Conservation (phyloP, 345 rosid genomes). For the Melaleuca alternifolia region DNA sequence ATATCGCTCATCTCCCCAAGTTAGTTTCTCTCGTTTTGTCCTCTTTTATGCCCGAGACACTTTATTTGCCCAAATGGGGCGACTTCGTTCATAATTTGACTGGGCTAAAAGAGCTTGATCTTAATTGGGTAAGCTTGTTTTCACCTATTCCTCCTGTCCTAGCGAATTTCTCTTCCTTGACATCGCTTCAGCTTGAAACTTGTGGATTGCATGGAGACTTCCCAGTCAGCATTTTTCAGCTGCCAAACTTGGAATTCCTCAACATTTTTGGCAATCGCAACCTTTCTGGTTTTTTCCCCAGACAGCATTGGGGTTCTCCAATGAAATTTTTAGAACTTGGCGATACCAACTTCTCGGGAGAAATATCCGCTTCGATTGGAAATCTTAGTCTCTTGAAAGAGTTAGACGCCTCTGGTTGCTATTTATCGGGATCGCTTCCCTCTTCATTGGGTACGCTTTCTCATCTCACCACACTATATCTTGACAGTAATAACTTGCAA, state of each 20-base stretch:
- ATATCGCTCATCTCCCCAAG: neutral
- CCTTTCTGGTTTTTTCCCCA: too few relatives aligned
- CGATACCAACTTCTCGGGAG: neutral
- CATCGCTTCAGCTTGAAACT: too few relatives aligned
- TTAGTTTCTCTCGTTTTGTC: slow-evolving; percentile 1
- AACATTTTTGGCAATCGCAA: too few relatives aligned
- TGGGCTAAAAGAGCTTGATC: neutral
- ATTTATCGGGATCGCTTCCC: neutral
- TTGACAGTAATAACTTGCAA: neutral
- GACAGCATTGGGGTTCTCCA: neutral
- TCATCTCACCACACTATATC: neutral
- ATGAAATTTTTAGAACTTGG: neutral
- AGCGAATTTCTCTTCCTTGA: too few relatives aligned
- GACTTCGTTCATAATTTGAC: neutral
- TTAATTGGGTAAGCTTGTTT: neutral
- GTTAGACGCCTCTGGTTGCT: accelerated
- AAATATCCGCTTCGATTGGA: neutral
- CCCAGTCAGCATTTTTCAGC: too few relatives aligned
- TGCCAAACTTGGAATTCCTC: too few relatives aligned
- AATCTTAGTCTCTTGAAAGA: neutral
- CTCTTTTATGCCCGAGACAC: too few relatives aligned
- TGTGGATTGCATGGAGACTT: too few relatives aligned
- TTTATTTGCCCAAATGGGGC: neutral
- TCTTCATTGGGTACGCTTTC: neutral
- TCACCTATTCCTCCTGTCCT: too few relatives aligned